phyloP scores from a whole-genome alignment of 1,284 basidiomycete species.

The Gymnopus androsaceus region DNA sequence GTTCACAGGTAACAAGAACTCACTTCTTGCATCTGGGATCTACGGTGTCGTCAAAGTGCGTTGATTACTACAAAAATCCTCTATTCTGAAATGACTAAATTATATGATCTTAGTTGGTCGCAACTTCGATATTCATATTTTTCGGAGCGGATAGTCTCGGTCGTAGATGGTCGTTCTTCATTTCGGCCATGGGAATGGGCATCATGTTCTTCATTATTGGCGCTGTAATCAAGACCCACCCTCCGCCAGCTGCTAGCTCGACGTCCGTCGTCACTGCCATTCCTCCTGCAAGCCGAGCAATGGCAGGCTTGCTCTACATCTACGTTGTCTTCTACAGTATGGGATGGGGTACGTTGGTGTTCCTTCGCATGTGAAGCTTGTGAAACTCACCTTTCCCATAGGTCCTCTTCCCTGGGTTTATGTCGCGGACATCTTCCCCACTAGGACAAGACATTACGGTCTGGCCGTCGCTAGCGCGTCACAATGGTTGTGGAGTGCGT shows the following conservation, averaged over 20 bases:
- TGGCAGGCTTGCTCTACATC: conserved; percentile 65
- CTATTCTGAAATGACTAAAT: too few species aligned
- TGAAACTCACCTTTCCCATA: neutral
- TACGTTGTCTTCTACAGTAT: conserved; percentile 64
- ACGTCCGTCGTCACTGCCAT: conserved; percentile 29
- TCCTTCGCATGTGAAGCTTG: neutral
- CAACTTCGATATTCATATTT: conserved; percentile 41
- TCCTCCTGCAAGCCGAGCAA: conserved; percentile 50
- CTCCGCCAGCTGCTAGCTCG: conserved; percentile 32
- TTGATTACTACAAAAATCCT: neutral
- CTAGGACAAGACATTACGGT: conserved; percentile 67
- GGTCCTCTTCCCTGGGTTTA: conserved; percentile 55
- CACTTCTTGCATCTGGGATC: conserved; percentile 69
- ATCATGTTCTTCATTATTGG: conserved; percentile 68
- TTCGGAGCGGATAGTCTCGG: conserved; percentile 67
- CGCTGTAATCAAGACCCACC: conserved; percentile 62
- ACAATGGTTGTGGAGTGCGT: conserved; percentile 69
- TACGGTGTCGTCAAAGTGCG: conserved; percentile 56
- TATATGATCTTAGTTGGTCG: conserved; percentile 58
- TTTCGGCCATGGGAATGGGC: conserved; percentile 71
- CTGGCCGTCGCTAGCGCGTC: conserved; percentile 58
- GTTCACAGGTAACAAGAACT: conserved; percentile 52
- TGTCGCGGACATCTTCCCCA: conserved; percentile 71
- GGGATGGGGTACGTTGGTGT: conserved; percentile 44
- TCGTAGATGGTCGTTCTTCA: conserved; percentile 58